Evolutionary conservation across 1,284 basidiomycete species (phyloP).

Genomic region (Marasmius oreades): DNA sequence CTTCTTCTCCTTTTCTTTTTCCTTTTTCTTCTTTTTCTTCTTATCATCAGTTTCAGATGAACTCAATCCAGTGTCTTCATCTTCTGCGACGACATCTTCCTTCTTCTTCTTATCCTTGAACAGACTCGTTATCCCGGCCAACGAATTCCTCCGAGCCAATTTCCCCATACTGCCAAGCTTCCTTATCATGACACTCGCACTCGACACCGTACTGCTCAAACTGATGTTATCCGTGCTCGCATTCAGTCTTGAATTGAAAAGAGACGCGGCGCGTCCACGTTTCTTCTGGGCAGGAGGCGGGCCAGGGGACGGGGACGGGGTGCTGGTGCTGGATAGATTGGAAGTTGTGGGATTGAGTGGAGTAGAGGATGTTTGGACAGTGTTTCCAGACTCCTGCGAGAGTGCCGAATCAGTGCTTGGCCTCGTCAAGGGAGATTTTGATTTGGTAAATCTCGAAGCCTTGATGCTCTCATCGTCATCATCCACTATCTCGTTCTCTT

Average conservation of each 20-base stretch:
- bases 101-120: slow-evolving; percentile 78
- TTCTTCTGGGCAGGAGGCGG: slow-evolving; percentile 59
- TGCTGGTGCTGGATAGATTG: slow-evolving; percentile 20
- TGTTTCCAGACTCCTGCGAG: slow-evolving; percentile 29
- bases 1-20: slow-evolving; percentile 29
- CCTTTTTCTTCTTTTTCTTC: slow-evolving; percentile 46
- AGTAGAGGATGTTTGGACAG: slow-evolving; percentile 19
- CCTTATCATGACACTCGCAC: slow-evolving; percentile 95
- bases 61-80: slow-evolving; percentile 33
- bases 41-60: slow-evolving; percentile 37
- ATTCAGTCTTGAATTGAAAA: slow-evolving; percentile 92
- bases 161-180: slow-evolving; percentile 94
- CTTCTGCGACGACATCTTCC: slow-evolving; percentile 57
- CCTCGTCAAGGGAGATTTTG: slow-evolving; percentile 20
- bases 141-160: slow-evolving; percentile 85
- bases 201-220: slow-evolving; percentile 93
- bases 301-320: slow-evolving; percentile 49
- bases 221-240: slow-evolving; percentile 97
- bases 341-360: slow-evolving; percentile 21
- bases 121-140: slow-evolving; percentile 90
- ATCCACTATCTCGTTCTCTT: slow-evolving; percentile 41
- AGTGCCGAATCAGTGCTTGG: slow-evolving; percentile 19
- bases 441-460: slow-evolving; percentile 29
- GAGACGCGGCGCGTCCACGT: slow-evolving; percentile 60
- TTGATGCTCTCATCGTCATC: slow-evolving; percentile 45